A percentile compares a stretch with the other conserved stretches of the same genome.
These are phyloP conservation scores for Suillus plorans DNA, from an alignment of 768 basidiomycete species.

Conservation along the genomic window DNA sequence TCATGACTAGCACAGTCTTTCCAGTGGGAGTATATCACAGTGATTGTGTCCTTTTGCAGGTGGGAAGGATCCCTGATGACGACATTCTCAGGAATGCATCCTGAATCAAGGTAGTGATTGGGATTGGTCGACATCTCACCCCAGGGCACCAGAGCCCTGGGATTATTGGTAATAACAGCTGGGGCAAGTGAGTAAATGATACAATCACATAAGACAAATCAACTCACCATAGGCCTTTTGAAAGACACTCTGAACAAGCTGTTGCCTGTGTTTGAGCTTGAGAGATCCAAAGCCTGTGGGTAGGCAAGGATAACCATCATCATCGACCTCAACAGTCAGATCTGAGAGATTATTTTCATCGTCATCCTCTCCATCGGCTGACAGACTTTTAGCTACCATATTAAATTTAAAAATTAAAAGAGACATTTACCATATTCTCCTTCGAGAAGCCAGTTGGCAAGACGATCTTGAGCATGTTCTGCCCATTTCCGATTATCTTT, in stretches of 20 bases:
- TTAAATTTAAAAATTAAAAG: neutral
- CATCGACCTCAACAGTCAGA: neutral
- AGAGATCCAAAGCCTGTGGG: neutral
- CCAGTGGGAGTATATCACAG: neutral
- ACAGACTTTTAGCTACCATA: neutral
- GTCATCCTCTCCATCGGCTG: neutral
- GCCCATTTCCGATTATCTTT: neutral
- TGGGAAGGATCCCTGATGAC: neutral
- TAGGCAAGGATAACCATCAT: neutral
- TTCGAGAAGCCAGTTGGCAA: neutral
- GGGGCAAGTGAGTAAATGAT: neutral
- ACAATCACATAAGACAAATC: neutral
- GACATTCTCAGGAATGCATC: neutral
- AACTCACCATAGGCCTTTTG: neutral
- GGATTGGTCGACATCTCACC: neutral
- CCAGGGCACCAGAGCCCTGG: neutral
- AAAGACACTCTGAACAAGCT: neutral
- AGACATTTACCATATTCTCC: neutral
- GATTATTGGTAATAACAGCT: neutral
- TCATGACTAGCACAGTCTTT: neutral
- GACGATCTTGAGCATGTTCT: neutral
- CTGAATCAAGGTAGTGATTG: neutral
- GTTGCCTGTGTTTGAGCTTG: neutral
- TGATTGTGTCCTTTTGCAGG: neutral
- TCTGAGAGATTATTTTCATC: neutral